Base-by-base conservation (phyloP, 176 grass and related monocot genomes). In the Raddia guianensis region DNA sequence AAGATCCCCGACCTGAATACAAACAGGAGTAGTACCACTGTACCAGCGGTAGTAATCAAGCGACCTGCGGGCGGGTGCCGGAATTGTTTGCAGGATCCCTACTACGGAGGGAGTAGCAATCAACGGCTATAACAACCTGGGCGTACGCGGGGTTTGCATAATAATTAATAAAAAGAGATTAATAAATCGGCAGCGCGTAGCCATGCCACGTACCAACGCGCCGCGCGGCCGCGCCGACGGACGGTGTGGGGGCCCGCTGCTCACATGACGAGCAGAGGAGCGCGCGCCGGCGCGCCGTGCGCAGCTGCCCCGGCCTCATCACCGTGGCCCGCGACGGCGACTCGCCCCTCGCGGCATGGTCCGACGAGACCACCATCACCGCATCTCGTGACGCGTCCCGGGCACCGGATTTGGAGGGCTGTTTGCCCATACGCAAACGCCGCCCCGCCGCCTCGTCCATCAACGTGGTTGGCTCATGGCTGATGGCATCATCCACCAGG, bases 81-180 rank as follows among this genome's bases (percentile, higher is more conserved):
- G 19, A 60, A 37, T 5, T 34, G 45, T 42, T n/a, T n/a, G n/a
- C n/a, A n/a, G n/a, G n/a, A n/a, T n/a, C n/a, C n/a, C n/a, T n/a
- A n/a, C n/a, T n/a, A n/a, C n/a, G n/a, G 15, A 33, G 67, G 55
- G 43, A 55, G 13, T 16, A 63, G 45, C 45, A 62, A 45, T 77
- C 53, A 69, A 70, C 73, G 32, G 12, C 52, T n/a, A n/a, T 77
- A 77, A 77, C 73, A 62, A 77, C 55, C 44, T 14, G 44, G 4
- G 18, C 54, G 63, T 84, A 65, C 63, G 14, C 37, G 16, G 33
- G 6, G 50, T 62, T 84, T 5, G 3, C 3, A 40, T n/a, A n/a
- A n/a, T n/a, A n/a, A n/a, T n/a, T n/a, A n/a, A n/a, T n/a, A n/a
- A n/a, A n/a, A n/a, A n/a, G n/a, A n/a, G n/a, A n/a, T n/a, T n/a